A percentile compares a stretch with the other conserved stretches of the same genome.
phyloP scores from a whole-genome alignment of 805 yeast genomes.

The Brettanomyces sp. region DNA sequence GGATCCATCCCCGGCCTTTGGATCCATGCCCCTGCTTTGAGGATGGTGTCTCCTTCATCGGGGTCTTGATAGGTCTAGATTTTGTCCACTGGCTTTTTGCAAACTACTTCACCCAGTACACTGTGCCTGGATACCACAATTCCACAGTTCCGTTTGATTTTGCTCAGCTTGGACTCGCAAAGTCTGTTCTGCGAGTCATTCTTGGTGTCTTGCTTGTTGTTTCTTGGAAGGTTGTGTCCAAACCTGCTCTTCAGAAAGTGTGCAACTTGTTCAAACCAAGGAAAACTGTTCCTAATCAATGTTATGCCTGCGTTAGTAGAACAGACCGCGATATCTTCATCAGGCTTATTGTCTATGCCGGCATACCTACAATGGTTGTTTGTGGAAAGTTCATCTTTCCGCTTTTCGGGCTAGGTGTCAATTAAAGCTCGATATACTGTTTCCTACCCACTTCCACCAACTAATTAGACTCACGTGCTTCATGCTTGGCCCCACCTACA shows the following conservation, averaged over 20 bases:
- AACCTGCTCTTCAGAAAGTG: constrained; percentile 39
- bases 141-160: constrained; percentile 33
- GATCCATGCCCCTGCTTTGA: constrained; percentile 96
- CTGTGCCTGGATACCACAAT: constrained; percentile 6
- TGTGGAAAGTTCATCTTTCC: constrained; percentile 11
- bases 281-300: constrained; percentile 6
- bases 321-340: constrained; percentile 73
- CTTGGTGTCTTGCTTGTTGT: constrained; percentile 58
- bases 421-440: no score
- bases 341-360: constrained; percentile 71
- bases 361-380: constrained; percentile 54
- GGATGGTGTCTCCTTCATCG: constrained; percentile 87
- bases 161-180: constrained; percentile 32
- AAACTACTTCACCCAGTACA: constrained; percentile 6
- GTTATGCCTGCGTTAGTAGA: constrained; percentile 49
- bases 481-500: no score
- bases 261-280: neutral
- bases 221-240: constrained; percentile 66
- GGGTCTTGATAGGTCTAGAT: constrained; percentile 76
- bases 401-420: constrained; percentile 8
- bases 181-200: constrained; percentile 37
- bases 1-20: constrained; percentile 71
- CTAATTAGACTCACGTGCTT: no score
- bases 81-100: constrained; percentile 45
- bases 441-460: no score